phyloP scores from a whole-genome alignment of 257 asterid genomes.

The Gentiana macrophylla region DNA sequence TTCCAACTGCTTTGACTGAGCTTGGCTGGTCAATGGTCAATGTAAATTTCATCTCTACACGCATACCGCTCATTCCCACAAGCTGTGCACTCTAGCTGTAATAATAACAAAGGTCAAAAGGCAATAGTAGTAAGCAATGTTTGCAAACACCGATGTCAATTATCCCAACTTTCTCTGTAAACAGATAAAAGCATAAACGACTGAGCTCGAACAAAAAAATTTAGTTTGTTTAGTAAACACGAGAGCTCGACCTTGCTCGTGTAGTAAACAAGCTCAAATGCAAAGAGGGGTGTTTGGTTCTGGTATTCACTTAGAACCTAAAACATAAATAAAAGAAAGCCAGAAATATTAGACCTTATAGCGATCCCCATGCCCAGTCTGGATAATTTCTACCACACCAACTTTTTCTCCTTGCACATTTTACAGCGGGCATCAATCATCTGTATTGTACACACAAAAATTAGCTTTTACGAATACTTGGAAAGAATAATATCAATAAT shows the following conservation, averaged over 20 bases:
- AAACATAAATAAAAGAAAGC: not conserved
- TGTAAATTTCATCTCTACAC: constrained; percentile 57
- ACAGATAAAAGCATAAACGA: no score
- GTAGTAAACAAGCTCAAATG: no score
- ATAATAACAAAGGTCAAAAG: not conserved
- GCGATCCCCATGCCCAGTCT: constrained; percentile 64
- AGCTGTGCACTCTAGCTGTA: constrained; percentile 66
- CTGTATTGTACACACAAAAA: constrained; percentile 25
- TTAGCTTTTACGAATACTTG: constrained; percentile 1
- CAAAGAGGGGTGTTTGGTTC: no score
- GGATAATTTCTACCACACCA: constrained; percentile 56
- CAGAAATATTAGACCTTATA: constrained; percentile 41
- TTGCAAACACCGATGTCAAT: no score
- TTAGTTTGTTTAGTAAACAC: no score
- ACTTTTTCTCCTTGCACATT: constrained; percentile 64
- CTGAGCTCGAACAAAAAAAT: no score
- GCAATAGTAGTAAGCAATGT: no score
- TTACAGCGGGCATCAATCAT: constrained; percentile 88
- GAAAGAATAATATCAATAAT: not conserved
- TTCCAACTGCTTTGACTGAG: constrained; percentile 32
- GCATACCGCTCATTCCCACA: constrained; percentile 84
- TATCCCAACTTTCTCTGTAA: no score
- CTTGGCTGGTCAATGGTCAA: constrained; percentile 57
- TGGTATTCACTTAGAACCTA: no score
- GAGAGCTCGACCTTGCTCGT: no score